Evolutionary conservation across 108 stramenopile genomes (phyloP).

Genomic region (Nannochloropsis salina): DNA sequence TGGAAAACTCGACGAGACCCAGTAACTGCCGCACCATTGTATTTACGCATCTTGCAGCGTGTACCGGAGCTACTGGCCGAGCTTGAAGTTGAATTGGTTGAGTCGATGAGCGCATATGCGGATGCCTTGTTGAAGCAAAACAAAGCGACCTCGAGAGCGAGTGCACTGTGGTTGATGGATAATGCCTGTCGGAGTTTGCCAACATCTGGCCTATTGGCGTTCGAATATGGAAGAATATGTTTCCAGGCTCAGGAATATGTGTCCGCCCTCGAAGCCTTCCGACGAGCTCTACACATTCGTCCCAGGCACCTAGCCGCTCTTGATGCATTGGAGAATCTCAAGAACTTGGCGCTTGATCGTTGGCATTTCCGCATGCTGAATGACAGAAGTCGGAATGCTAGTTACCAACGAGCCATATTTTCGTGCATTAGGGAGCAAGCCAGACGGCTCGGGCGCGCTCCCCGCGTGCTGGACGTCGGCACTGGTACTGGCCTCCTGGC

Average conservation of each 20-base stretch:
- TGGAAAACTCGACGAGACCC: background rate
- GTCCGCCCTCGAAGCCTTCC: slow-evolving; percentile 3
- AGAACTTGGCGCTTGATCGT: slow-evolving; percentile 49
- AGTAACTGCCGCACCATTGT: background rate
- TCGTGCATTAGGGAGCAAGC: background rate
- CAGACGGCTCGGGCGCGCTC: background rate
- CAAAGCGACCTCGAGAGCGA: background rate
- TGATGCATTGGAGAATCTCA: slow-evolving; percentile 47
- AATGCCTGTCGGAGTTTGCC: background rate
- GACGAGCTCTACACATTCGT: slow-evolving; percentile 32
- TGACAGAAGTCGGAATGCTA: slow-evolving; percentile 39
- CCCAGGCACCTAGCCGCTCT: slow-evolving; percentile 40
- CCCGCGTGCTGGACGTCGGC: slow-evolving; percentile 50
- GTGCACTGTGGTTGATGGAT: slow-evolving; percentile 14
- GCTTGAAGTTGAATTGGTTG: background rate
- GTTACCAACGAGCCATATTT: slow-evolving; percentile 33
- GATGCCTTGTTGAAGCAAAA: background rate
- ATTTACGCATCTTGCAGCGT: background rate
- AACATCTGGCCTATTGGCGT: background rate
- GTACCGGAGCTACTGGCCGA: background rate
- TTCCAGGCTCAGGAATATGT: background rate
- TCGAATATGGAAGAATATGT: background rate
- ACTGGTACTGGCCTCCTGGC: slow-evolving; percentile 49
- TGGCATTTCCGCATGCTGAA: slow-evolving; percentile 57
- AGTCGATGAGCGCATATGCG: background rate